phyloP scores from a whole-genome alignment of 768 basidiomycete genomes.

The Phaeolepiota aurea region DNA sequence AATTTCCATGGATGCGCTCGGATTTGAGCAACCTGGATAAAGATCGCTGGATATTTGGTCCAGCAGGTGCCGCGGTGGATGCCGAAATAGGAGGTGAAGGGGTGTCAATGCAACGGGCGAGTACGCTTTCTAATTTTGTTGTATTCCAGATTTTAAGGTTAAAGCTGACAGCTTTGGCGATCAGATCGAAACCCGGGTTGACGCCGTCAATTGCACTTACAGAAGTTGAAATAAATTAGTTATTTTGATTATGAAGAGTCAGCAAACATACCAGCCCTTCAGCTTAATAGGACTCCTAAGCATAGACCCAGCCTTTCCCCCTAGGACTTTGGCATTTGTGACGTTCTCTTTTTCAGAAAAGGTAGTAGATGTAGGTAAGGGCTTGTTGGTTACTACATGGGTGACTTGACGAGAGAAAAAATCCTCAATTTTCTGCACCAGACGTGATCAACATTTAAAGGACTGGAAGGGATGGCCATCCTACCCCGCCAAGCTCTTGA shows the following conservation, averaged over 20 bases:
- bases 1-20: constrained; percentile 79
- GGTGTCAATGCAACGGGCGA: constrained; percentile 53
- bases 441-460: constrained; percentile 4
- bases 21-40: constrained; percentile 64
- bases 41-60: constrained; percentile 30
- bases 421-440: constrained; percentile 71
- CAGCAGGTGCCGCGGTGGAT: constrained; percentile 18
- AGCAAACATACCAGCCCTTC: constrained; percentile 39
- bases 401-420: constrained; percentile 87
- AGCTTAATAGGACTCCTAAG: constrained; percentile 64
- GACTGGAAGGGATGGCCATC: constrained; percentile 24
- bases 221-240: neutral
- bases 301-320: constrained; percentile 13
- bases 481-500: constrained; percentile 66
- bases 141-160: constrained; percentile 86
- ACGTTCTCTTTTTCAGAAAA: constrained; percentile 61
- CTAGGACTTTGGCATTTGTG: constrained; percentile 19
- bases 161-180: constrained; percentile 58
- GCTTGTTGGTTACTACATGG: constrained; percentile 73
- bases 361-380: constrained; percentile 23
- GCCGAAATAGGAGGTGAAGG: constrained; percentile 16
- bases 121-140: constrained; percentile 60
- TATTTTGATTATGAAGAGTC: too few relatives aligned
- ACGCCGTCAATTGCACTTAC: neutral
- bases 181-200: constrained; percentile 29